These are phyloP conservation scores for Entomortierella beljakovae DNA, from an alignment of 192 early-diverging fungal species.

Conservation along the genomic window DNA sequence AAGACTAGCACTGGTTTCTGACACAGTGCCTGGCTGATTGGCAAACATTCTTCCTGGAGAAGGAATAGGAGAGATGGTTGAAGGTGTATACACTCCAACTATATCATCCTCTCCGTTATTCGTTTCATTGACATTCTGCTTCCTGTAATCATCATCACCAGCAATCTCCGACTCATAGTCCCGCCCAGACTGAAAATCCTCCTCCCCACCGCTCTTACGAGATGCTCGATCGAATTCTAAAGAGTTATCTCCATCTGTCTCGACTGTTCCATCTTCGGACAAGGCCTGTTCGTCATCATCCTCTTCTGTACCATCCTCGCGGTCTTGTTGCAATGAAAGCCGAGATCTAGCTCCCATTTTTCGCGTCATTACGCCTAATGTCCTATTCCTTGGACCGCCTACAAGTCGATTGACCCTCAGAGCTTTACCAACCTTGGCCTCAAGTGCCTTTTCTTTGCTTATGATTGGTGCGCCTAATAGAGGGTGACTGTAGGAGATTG, in stretches of 20 bases:
- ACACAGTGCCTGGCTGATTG: constrained; percentile 5
- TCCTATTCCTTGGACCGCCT: constrained; percentile 13
- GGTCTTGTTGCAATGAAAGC: constrained; percentile 40
- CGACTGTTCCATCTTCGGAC: constrained; percentile 30
- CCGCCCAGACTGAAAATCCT: constrained; percentile 3
- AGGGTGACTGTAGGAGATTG: constrained; percentile 15
- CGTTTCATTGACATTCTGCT: not conserved
- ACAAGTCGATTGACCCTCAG: constrained; percentile 19
- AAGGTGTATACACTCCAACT: constrained; percentile 41
- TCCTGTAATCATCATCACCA: not conserved
- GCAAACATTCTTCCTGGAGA: constrained; percentile 34
- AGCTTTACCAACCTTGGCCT: constrained; percentile 24
- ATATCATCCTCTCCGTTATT: constrained; percentile 15
- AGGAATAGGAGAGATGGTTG: constrained; percentile 51
- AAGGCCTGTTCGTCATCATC: constrained; percentile 21
- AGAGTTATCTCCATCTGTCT: constrained; percentile 32
- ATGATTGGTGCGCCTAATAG: constrained; percentile 11
- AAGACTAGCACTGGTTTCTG: constrained; percentile 35
- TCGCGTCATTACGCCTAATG: constrained; percentile 15
- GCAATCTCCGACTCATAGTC: constrained; percentile 7
- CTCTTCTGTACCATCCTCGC: constrained; percentile 28
- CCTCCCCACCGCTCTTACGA: constrained; percentile 18
- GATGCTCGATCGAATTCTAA: constrained; percentile 27
- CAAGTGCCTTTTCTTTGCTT: constrained; percentile 25
- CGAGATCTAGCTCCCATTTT: constrained; percentile 27